Evolutionary conservation across 140 eudicot genomes (phyloP).

Genomic region (Senecio squalidus): DNA sequence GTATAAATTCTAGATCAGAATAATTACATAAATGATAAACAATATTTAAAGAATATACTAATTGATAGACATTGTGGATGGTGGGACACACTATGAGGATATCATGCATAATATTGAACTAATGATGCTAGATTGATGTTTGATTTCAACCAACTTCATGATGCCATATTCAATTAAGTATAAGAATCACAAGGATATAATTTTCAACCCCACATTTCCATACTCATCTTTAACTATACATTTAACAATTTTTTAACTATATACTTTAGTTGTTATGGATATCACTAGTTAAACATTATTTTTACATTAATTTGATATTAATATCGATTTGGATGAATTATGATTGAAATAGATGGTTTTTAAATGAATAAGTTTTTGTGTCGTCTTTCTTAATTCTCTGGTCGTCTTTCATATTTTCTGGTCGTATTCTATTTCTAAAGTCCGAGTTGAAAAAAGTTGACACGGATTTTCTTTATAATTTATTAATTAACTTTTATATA

Average conservation of each 20-base stretch:
- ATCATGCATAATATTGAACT: conserved; percentile 22
- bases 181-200: conserved; percentile 1
- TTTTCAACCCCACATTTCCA: conserved; percentile 11
- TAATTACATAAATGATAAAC: not conserved
- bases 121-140: conserved; percentile 26
- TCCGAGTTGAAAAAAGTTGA: no score
- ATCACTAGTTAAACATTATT: no score
- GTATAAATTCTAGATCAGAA: not conserved
- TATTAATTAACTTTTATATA: no score
- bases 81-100: conserved; percentile 15
- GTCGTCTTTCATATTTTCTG: no score
- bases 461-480: no score
- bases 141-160: conserved; percentile 22
- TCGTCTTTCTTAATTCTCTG: no score
- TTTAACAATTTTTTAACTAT: not conserved
- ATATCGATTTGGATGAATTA: no score
- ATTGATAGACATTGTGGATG: conserved; percentile 18
- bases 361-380: no score
- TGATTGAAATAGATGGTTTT: no score
- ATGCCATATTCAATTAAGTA: conserved; percentile 8
- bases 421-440: no score
- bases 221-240: not conserved
- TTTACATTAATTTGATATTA: no score
- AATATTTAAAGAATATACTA: not conserved
- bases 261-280: no score